Percentiles rank a stretch among this genome's conserved stretches.
Conservation (phyloP, 2,329 filamentous ascomycete genomes). For the Talaromyces sp. region DNA sequence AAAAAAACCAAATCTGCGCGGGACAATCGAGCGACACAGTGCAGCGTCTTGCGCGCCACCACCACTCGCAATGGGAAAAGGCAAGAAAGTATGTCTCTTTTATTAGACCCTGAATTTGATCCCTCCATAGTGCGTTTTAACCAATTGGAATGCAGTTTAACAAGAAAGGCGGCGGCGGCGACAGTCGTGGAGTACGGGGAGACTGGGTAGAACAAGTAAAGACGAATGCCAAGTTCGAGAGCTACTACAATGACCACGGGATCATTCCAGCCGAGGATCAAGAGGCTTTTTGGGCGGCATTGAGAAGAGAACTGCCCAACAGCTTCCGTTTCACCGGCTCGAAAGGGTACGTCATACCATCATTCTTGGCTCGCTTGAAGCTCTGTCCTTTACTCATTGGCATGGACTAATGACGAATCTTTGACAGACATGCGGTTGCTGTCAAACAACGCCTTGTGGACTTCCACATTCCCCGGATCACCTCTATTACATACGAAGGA, state of each 20-base stretch:
- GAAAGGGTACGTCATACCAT: slow-evolving; percentile 59
- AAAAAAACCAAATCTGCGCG: slow-evolving; percentile 2
- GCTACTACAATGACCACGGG: slow-evolving; percentile 75
- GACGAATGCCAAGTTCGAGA: slow-evolving; percentile 77
- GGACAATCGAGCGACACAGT: neutral
- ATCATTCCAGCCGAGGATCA: slow-evolving; percentile 74
- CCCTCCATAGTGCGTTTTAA: neutral
- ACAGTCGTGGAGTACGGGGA: slow-evolving; percentile 31
- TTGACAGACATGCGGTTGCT: slow-evolving; percentile 71
- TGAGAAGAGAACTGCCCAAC: slow-evolving; percentile 84
- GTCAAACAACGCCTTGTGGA: slow-evolving; percentile 85
- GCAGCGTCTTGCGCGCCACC: neutral
- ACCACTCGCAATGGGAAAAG: slow-evolving; percentile 12
- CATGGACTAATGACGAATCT: neutral
- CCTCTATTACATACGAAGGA: slow-evolving; percentile 77
- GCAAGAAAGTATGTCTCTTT: slow-evolving; percentile 7
- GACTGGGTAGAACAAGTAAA: slow-evolving; percentile 63
- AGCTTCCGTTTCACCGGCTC: slow-evolving; percentile 97
- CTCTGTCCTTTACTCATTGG: slow-evolving; percentile 10
- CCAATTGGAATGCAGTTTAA: neutral
- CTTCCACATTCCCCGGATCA: slow-evolving; percentile 86
- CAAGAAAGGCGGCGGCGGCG: slow-evolving; percentile 31
- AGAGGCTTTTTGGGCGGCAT: slow-evolving; percentile 73
- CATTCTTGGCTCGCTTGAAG: neutral
- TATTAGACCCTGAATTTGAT: neutral